Evolutionary conservation across 2,329 filamentous ascomycete genomes (phyloP).

Genomic region (Cercospora berteroae): DNA sequence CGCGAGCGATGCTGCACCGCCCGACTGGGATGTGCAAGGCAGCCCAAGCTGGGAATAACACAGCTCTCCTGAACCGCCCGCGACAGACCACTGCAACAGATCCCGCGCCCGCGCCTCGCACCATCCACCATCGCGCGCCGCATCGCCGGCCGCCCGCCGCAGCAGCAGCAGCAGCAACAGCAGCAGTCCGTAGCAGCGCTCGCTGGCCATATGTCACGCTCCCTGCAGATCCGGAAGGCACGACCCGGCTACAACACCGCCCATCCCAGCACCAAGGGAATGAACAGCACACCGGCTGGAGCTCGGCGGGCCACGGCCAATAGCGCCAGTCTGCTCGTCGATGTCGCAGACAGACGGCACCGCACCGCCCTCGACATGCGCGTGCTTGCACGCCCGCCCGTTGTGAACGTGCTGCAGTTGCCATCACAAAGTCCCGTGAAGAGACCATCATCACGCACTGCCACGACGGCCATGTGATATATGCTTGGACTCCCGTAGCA

Average conservation of each 20-base stretch:
- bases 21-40: constrained; percentile 6
- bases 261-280: constrained; percentile 24
- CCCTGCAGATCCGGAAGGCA: constrained; percentile 28
- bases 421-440: not conserved
- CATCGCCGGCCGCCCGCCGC: not conserved
- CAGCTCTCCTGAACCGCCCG: constrained; percentile 2
- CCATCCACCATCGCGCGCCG: not conserved
- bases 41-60: constrained; percentile 25
- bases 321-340: constrained; percentile 11
- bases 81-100: constrained; percentile 12
- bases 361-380: not conserved
- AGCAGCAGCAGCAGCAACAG: not conserved
- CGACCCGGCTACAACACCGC: constrained; percentile 22
- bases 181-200: not conserved
- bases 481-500: not conserved
- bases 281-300: constrained; percentile 24
- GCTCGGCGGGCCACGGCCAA: constrained; percentile 25
- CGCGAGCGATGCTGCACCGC: not conserved
- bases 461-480: not conserved
- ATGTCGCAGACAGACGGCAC: not conserved
- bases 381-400: not conserved
- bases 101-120: constrained; percentile 5
- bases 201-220: constrained; percentile 7
- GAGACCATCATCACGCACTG: not conserved
- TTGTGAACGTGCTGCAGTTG: not conserved